Base-by-base conservation (phyloP, 1,284 basidiomycete species). In the Boletus mariae region DNA sequence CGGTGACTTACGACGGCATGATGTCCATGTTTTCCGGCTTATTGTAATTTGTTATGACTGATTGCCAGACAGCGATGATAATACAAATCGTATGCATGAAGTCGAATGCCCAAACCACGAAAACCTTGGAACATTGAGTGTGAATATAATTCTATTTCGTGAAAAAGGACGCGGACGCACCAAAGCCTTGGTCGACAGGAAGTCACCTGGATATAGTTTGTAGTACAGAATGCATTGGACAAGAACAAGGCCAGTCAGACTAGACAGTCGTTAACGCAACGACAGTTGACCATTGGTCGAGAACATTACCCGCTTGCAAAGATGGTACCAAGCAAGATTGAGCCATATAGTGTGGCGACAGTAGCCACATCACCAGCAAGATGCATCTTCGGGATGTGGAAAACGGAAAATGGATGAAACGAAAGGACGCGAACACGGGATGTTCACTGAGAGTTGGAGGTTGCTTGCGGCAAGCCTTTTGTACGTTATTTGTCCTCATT, bases 241-340 rank as follows among this genome's bases (percentile, higher is more conserved):
- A 5, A 71, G 66, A n/a, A 77, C 75, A 20, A 78, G 57, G 20
- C 78, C 78, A 9, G 75, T 74, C 47, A 79, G 71, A n/a, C 77
- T 79, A 47, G 7, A 25, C 5, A 3, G 13, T 57, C 23, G 57
- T 67, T 10, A 68, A 56, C 10, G 5, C 9, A 9, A 38, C 12
- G 11, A 26, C 5, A 4, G 1, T 2, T 3, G 15, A 11, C 15
- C 9, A 25, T n/a, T 17, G 15, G 7, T 32, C 31, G 13, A 13
- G 43, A 23, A 47, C 25, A 56, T 48, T 51, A 71, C 66, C 48
- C 49, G 63, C 66, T 59, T 49, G 50, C 66, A 49, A 68, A 57
- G 58, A 61, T 65, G 20, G 66, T 69, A 7, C 66, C 66, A 11
- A 68, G 54, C 13, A 70, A 47, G 37, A 66, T 69, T 17, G 66